Evolutionary conservation across 805 yeast species (phyloP), one percentile per base, ranked within the genome.

Genomic region (Schizosaccharomyces octosporus): DNA sequence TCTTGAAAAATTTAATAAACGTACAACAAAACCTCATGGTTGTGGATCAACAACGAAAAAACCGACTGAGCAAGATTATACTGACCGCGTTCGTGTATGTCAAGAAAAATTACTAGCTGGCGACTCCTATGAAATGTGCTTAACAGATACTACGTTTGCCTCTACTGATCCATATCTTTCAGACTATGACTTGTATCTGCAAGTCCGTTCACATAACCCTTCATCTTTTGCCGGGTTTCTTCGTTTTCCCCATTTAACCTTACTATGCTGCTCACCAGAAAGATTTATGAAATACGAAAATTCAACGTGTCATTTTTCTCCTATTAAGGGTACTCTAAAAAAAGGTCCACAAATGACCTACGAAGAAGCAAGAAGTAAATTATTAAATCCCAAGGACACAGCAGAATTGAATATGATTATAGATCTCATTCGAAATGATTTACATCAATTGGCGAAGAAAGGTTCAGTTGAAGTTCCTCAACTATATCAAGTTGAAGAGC

Each of bases 321-420:
- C 99, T 1, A 93, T 93, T 62, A 93, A 93, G 70, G 99, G 99
- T 4, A 93, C 99, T 0, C 21, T 59, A 13, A 57, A 36, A 57
- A 21, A 29, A 29, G 21, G 17, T 7, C 17, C 27, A 9, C 95
- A 93, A 1, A 80, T 76, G 66, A 87, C 87, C 66, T 72, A 79
- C 0, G 72, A 76, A 0, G 78, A 48, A 13, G 54, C 58, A n/a
- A 41, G 31, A 32, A 59, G 60, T 5, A 21, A 21, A n/a, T 48
- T 63, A 9, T 42, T 42, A 27, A 64, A 66, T n/a, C 61, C 64
- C 2, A 93, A 93, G 70, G 99, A 93, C 70, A 79, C 84, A 69
- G 98, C 95, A 0, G 99, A 93, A 69, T 93, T 93, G 66, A 74
- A 93, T 63, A 93, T 93, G 98, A 93, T 93, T 73, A 94, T 93